A percentile compares a stretch with the other conserved stretches of the same genome.
phyloP scores from a whole-genome alignment of 2,329 filamentous ascomycete genomes.

The Stagonosporopsis cucurbitacearum region DNA sequence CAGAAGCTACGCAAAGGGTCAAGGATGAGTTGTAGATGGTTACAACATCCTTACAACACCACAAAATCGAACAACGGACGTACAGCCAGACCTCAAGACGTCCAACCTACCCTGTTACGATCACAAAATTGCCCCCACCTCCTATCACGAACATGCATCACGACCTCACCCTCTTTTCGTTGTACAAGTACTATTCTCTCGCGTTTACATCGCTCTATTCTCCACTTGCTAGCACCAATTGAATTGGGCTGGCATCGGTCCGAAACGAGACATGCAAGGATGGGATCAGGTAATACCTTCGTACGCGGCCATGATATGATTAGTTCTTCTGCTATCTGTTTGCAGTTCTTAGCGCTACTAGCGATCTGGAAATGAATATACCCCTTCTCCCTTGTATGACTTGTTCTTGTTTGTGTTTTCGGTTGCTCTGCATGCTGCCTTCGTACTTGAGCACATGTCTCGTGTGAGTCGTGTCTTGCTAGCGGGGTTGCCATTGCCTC shows the following conservation, averaged over 20 bases:
- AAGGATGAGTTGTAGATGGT: slow-evolving; percentile 60
- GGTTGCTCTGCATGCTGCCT: neutral
- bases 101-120: neutral
- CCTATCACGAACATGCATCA: slow-evolving; percentile 2
- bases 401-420: neutral
- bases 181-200: slow-evolving; percentile 16
- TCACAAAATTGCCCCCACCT: slow-evolving; percentile 8
- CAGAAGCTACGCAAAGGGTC: slow-evolving; percentile 52
- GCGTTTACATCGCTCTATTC: slow-evolving; percentile 12
- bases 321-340: slow-evolving; percentile 2
- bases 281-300: slow-evolving; percentile 2
- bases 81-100: slow-evolving; percentile 2
- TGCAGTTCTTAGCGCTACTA: slow-evolving; percentile 12
- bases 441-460: neutral
- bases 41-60: neutral
- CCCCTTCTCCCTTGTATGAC: slow-evolving; percentile 2
- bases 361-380: slow-evolving; percentile 20
- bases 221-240: slow-evolving; percentile 2
- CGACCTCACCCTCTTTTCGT: slow-evolving; percentile 18
- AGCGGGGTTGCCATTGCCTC: neutral
- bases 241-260: slow-evolving; percentile 8
- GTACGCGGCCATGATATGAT: slow-evolving; percentile 15
- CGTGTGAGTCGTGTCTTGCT: neutral
- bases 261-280: slow-evolving; percentile 3
- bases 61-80: neutral